Percentiles rank a stretch among this genome's conserved stretches.
phyloP scores from a whole-genome alignment of 306 rosid genomes.

The Acacia melanoxylon region DNA sequence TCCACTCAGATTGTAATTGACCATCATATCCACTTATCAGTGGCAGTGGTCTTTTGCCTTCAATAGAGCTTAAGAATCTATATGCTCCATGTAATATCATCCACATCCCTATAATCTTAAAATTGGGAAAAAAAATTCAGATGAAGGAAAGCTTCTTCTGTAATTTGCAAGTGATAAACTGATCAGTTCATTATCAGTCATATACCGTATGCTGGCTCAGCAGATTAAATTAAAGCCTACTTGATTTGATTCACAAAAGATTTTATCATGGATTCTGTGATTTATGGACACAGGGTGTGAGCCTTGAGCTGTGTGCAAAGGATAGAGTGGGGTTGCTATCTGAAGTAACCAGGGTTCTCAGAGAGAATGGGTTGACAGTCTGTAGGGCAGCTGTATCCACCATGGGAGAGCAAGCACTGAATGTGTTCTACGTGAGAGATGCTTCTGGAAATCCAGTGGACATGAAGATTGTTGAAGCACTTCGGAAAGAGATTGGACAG shows the following conservation, averaged over 20 bases:
- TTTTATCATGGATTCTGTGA: slow-evolving; percentile 33
- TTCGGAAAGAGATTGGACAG: slow-evolving; percentile 55
- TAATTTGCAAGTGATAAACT: neutral
- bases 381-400: slow-evolving; percentile 70
- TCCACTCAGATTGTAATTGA: slow-evolving; percentile 47
- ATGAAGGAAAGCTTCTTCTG: neutral
- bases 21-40: slow-evolving; percentile 39
- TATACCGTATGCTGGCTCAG: neutral
- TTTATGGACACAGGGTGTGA: slow-evolving; percentile 57
- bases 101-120: slow-evolving; percentile 33
- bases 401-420: slow-evolving; percentile 56
- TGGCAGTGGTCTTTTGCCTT: slow-evolving; percentile 46
- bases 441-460: slow-evolving; percentile 59
- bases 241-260: neutral
- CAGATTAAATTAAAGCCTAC: neutral
- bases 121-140: neutral
- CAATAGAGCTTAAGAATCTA: slow-evolving; percentile 52
- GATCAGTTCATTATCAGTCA: neutral
- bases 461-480: slow-evolving; percentile 43
- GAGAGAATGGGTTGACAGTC: slow-evolving; percentile 71
- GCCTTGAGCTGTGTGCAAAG: slow-evolving; percentile 75
- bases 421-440: slow-evolving; percentile 61
- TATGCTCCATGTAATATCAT: slow-evolving; percentile 47
- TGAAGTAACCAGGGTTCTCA: slow-evolving; percentile 69
- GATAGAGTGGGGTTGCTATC: slow-evolving; percentile 76